phyloP scores from a whole-genome alignment of 1,284 basidiomycete species.

The Apiotrichum domesticum region DNA sequence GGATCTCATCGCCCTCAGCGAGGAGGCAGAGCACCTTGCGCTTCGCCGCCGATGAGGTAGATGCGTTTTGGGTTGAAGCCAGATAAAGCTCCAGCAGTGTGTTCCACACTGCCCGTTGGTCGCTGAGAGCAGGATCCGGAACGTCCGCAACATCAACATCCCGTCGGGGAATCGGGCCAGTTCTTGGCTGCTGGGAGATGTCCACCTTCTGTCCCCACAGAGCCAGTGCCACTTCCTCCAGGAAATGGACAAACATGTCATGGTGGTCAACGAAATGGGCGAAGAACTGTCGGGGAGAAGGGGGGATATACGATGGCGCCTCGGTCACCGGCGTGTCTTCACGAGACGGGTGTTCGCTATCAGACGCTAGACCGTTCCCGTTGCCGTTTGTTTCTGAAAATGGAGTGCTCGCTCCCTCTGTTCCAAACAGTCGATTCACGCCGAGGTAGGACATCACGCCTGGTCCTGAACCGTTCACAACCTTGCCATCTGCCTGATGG shows the following conservation, averaged over 20 bases:
- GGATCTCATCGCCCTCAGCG: constrained; percentile 53
- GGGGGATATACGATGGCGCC: constrained; percentile 51
- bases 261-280: constrained; percentile 91
- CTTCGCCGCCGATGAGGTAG: constrained; percentile 33
- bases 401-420: constrained; percentile 15
- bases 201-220: constrained; percentile 76
- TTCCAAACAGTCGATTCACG: constrained; percentile 52
- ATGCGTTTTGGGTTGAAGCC: constrained; percentile 67
- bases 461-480: constrained; percentile 45
- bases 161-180: constrained; percentile 2
- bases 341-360: neutral
- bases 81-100: constrained; percentile 92
- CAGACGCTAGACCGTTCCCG: neutral
- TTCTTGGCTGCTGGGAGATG: constrained; percentile 1
- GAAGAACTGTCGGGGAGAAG: constrained; percentile 82
- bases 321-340: constrained; percentile 38
- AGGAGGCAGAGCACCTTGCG: constrained; percentile 66
- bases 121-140: constrained; percentile 55
- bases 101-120: constrained; percentile 90
- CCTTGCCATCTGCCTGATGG: constrained; percentile 34
- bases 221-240: constrained; percentile 75
- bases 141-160: constrained; percentile 31
- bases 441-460: constrained; percentile 74
- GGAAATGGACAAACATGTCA: constrained; percentile 73
- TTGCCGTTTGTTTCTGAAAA: constrained; percentile 44